phyloP scores from a whole-genome alignment of 345 rosid species.

The Eucalyptus victrix region DNA sequence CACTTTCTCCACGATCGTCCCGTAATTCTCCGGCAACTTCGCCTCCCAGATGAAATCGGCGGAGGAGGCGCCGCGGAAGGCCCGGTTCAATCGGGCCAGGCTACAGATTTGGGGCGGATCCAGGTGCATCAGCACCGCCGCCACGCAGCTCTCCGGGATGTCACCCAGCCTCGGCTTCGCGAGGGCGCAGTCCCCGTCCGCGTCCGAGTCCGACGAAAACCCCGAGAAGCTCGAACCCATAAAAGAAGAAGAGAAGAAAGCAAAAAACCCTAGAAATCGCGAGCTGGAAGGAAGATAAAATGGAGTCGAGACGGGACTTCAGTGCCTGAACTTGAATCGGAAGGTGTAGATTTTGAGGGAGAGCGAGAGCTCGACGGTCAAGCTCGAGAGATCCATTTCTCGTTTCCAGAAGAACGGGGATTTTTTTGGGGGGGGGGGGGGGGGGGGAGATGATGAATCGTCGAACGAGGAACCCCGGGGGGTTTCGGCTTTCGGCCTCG shows the following conservation, averaged over 20 bases:
- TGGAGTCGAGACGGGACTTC: background rate
- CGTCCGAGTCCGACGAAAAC: background rate
- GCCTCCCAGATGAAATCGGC: constrained; percentile 64
- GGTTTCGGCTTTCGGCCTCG: background rate
- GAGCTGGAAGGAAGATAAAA: background rate
- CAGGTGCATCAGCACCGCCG: constrained; percentile 27
- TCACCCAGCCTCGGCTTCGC: constrained; percentile 27
- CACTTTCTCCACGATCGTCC: constrained; percentile 17
- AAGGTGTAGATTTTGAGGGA: background rate
- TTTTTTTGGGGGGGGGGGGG: background rate
- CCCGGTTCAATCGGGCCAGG: constrained; percentile 34
- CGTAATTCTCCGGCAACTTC: constrained; percentile 40
- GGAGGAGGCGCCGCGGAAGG: constrained; percentile 41
- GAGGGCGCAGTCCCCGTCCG: constrained; percentile 1
- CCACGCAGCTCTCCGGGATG: constrained; percentile 58
- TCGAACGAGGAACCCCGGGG: background rate
- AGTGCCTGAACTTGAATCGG: constrained; percentile 8
- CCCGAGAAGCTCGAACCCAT: constrained; percentile 45
- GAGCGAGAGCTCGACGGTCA: background rate
- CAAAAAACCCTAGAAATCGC: background rate
- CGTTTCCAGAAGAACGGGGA: background rate
- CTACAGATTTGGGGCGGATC: constrained; percentile 50
- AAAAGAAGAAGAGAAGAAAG: background rate
- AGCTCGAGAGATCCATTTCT: background rate
- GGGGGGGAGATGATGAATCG: background rate